These are phyloP conservation scores for Diaporthe eres DNA, from an alignment of 2,329 filamentous ascomycete genomes.

Conservation along the genomic window DNA sequence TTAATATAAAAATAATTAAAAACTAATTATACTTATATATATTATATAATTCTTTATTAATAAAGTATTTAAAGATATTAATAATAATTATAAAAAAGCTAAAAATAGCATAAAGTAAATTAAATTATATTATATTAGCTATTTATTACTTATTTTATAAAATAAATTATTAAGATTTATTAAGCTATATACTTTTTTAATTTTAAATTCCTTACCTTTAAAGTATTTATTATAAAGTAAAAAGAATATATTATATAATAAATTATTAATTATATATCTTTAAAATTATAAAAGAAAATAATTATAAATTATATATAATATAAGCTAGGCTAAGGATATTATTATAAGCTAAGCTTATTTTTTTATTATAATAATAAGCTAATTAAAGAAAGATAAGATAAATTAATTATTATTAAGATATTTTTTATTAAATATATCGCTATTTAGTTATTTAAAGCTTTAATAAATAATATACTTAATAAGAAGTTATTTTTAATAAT, in stretches of 20 bases:
- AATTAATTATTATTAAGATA: background rate
- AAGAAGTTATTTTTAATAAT: background rate
- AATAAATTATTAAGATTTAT: background rate
- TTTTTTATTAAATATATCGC: background rate
- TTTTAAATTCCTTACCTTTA: background rate
- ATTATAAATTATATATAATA: background rate
- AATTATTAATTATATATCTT: background rate
- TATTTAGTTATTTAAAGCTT: background rate
- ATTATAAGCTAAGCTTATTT: background rate
- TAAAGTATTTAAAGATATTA: background rate
- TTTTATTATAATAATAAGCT: background rate
- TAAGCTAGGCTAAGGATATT: background rate
- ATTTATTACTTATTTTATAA: background rate
- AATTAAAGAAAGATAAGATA: background rate
- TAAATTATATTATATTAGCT: background rate
- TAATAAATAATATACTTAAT: background rate
- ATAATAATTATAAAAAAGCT: background rate
- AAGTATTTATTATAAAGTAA: background rate
- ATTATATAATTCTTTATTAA: background rate
- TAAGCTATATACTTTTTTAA: background rate
- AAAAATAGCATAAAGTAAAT: background rate
- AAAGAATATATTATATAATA: background rate
- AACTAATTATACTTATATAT: background rate
- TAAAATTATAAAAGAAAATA: background rate
- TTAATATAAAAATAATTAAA: background rate